These are phyloP conservation scores for Podospora anserina DNA, from an alignment of 495 filamentous ascomycete species.

Conservation along the genomic window DNA sequence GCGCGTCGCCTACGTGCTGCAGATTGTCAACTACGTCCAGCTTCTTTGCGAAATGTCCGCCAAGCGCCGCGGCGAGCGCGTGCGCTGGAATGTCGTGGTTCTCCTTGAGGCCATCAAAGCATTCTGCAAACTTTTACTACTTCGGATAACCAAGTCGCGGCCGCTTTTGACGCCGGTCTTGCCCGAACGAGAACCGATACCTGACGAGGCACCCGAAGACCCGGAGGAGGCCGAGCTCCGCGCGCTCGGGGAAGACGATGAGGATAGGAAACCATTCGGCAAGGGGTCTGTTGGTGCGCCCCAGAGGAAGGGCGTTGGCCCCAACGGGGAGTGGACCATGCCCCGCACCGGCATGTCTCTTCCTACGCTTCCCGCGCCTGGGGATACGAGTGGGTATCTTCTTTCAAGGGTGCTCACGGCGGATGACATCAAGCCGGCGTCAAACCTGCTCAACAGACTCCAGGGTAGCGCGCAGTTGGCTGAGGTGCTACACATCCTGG, in stretches of 20 bases:
- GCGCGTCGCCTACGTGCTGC: constrained; percentile 71
- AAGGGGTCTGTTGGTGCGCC: not conserved
- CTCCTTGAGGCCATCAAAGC: constrained; percentile 85
- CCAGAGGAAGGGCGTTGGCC: constrained; percentile 10
- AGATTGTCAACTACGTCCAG: constrained; percentile 91
- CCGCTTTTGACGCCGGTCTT: constrained; percentile 81
- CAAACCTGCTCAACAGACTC: constrained; percentile 72
- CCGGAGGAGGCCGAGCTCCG: constrained; percentile 38
- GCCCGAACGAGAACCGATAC: constrained; percentile 74
- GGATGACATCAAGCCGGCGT: constrained; percentile 91
- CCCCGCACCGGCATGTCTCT: constrained; percentile 83
- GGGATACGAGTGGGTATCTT: constrained; percentile 79
- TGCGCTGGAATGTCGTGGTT: constrained; percentile 87
- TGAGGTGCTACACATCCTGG: constrained; percentile 85
- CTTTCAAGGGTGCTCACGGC: constrained; percentile 89
- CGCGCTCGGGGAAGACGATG: constrained; percentile 29
- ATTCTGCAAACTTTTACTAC: constrained; percentile 73
- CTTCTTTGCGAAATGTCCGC: constrained; percentile 82
- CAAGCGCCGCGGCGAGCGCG: constrained; percentile 75
- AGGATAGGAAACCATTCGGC: constrained; percentile 9
- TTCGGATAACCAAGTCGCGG: constrained; percentile 77
- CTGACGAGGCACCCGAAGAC: constrained; percentile 50
- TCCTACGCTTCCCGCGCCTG: constrained; percentile 72
- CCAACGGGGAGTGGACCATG: constrained; percentile 78
- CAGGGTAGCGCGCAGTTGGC: constrained; percentile 70